phyloP scores from a whole-genome alignment of 208 protist genomes.

The Acanthamoeba castellanii region DNA sequence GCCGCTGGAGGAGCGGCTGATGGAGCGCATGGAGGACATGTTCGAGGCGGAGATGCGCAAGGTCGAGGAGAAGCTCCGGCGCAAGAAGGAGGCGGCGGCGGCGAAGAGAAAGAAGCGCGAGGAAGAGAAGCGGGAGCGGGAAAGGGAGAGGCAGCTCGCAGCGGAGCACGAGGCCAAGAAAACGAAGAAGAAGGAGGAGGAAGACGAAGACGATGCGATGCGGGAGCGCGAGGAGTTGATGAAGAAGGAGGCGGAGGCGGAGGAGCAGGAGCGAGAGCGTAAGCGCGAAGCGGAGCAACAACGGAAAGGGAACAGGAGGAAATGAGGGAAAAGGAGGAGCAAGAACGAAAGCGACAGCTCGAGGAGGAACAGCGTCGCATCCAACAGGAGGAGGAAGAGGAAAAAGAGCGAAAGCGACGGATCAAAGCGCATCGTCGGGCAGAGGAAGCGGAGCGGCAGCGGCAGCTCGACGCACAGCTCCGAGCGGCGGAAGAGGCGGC shows the following conservation, averaged over 20 bases:
- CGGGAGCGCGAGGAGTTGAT: neutral
- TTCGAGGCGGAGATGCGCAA: constrained; percentile 41
- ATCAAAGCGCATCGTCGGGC: no score
- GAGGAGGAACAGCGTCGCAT: neutral
- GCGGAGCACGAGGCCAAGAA: neutral
- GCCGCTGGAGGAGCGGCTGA: constrained; percentile 6
- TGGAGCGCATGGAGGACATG: constrained; percentile 19
- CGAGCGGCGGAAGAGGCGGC: neutral
- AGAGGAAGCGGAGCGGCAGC: neutral
- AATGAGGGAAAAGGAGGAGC: neutral
- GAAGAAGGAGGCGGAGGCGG: constrained; percentile 5
- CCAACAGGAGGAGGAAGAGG: neutral
- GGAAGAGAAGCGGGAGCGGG: neutral
- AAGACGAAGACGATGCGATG: neutral
- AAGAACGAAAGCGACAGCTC: neutral
- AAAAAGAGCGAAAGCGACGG: neutral
- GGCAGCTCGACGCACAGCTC: neutral
- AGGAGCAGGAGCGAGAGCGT: neutral
- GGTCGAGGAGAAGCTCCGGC: constrained; percentile 11
- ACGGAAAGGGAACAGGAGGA: neutral
- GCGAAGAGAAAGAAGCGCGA: constrained; percentile 15
- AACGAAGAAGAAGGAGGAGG: neutral
- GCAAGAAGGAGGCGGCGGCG: neutral
- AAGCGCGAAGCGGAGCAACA: neutral
- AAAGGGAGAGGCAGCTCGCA: neutral